Conservation (phyloP, 805 yeast genomes). For the Ogataea saltuana region DNA sequence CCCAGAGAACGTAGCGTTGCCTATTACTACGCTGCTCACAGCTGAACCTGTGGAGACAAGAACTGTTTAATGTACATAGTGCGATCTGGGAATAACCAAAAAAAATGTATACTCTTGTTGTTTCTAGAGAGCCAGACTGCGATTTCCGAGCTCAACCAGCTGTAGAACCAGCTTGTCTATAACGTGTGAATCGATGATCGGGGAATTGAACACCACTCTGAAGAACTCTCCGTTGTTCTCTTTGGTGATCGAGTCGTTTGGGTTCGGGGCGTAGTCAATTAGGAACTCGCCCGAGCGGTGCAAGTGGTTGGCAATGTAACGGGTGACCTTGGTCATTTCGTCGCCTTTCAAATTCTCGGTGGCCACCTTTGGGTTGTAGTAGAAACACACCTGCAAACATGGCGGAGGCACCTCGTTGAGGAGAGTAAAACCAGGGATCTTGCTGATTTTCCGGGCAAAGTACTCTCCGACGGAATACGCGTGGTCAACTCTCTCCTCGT, state of each 20-base stretch:
- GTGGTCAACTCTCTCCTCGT: slow-evolving; percentile 65
- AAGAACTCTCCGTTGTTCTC: slow-evolving; percentile 73
- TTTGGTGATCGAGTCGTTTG: slow-evolving; percentile 40
- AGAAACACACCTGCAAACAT: slow-evolving; percentile 83
- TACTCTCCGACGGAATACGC: slow-evolving; percentile 67
- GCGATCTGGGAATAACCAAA: not conserved
- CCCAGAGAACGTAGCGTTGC: slow-evolving; percentile 37
- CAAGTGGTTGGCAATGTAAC: slow-evolving; percentile 59
- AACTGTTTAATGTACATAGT: slow-evolving; percentile 3
- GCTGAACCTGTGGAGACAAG: not conserved
- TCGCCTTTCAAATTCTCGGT: slow-evolving; percentile 31
- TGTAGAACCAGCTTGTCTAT: slow-evolving; percentile 46
- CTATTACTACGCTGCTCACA: too few species aligned
- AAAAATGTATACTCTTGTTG: not conserved
- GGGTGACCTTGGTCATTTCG: slow-evolving; percentile 55
- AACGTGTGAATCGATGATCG: slow-evolving; percentile 47
- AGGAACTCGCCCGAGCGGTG: slow-evolving; percentile 66
- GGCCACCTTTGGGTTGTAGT: slow-evolving; percentile 48
- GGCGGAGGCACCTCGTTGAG: slow-evolving; percentile 64
- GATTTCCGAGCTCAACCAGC: slow-evolving; percentile 40
- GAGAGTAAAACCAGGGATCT: slow-evolving; percentile 49
- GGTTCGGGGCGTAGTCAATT: slow-evolving; percentile 77
- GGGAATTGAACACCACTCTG: slow-evolving; percentile 81
- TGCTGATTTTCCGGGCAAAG: slow-evolving; percentile 48
- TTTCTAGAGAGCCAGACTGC: slow-evolving; percentile 7